Evolutionary conservation across 768 basidiomycete species (phyloP), one percentile per base, ranked within the genome.

Genomic region (Candolleomyces eurysporus): DNA sequence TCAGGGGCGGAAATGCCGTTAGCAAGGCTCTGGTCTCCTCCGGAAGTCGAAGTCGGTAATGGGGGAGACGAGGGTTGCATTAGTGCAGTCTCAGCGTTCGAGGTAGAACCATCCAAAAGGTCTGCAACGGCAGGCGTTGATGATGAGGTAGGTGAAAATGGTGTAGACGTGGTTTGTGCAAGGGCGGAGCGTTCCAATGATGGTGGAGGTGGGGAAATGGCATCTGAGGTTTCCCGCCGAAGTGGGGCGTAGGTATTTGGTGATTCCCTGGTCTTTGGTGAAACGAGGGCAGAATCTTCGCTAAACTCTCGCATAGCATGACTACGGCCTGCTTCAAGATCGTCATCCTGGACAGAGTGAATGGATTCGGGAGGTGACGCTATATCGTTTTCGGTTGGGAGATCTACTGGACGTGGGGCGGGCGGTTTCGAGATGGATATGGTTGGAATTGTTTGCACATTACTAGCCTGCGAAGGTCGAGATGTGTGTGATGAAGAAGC

Each of bases 381-480:
- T 14, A 90, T 86, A 66, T 89, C 88, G 42, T 77, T 79, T 26
- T 79, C 76, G 17, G 84, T 89, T 0, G 91, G 91, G 19, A 93
- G 76, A 57, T 82, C 80, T 13, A 93, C 84, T 50, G 91, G 91
- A 57, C 78, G 72, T 14, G 91, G 91, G 0, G 82, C 85, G 2
- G 91, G 90, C 9, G 87, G 81, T 75, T 86, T 91, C 36, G 88
- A 86, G 60, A 90, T 74, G 21, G 86, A 82, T 58, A 88, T 85
- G 14, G 75, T 79, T 26, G 88, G 87, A 57, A 86, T 58, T 60
- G 72, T 51, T 54, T 8, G 65, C 48, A 16, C 61, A 50, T 36
- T 9, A 16, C 10, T 59, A 21, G 72, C 60, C 54, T 66, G 66
- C 48, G 69, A 58, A 52, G 45, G 22, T 57, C 61, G 66, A 39